These are phyloP conservation scores for Mucor piriformis DNA, from an alignment of 371 early-diverging fungal species.

Conservation along the genomic window DNA sequence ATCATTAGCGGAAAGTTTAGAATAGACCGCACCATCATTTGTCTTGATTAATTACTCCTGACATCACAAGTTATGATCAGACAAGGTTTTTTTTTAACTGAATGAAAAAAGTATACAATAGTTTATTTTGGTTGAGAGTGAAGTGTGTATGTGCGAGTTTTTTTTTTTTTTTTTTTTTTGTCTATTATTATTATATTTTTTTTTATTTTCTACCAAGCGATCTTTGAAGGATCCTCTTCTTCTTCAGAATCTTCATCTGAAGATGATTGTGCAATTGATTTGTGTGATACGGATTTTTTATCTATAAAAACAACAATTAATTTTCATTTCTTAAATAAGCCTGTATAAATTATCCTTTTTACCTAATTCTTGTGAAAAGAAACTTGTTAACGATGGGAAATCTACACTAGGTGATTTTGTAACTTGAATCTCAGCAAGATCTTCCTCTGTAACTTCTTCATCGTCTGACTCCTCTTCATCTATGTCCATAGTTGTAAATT, in stretches of 20 bases:
- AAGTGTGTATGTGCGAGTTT: not conserved
- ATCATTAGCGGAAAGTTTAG: too few relatives aligned
- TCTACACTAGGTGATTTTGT: conserved; percentile 14
- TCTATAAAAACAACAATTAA: not conserved
- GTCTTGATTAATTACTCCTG: too few relatives aligned
- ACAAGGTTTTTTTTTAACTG: too few relatives aligned
- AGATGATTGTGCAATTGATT: conserved; percentile 23
- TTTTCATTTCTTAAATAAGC: not conserved
- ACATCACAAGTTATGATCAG: too few relatives aligned
- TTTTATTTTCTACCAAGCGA: conserved; percentile 37
- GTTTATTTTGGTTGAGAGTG: not conserved
- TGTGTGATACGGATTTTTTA: conserved; percentile 10
- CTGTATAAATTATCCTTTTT: not conserved
- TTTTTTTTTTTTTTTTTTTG: not conserved
- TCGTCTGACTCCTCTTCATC: conserved; percentile 12
- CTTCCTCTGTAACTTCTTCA: not conserved
- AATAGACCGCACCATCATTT: too few relatives aligned
- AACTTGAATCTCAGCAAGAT: conserved; percentile 8
- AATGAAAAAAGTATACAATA: not conserved
- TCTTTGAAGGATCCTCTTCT: conserved; percentile 45
- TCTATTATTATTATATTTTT: conserved; percentile 3
- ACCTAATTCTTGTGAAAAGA: conserved; percentile 23
- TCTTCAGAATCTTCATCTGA: conserved; percentile 35
- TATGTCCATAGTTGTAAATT: conserved; percentile 13
- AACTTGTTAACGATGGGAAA: conserved; percentile 23